A percentile compares a stretch with the other conserved stretches of the same genome.
Evolutionary conservation across 768 basidiomycete species (phyloP).

Genomic region (Russula compacta): DNA sequence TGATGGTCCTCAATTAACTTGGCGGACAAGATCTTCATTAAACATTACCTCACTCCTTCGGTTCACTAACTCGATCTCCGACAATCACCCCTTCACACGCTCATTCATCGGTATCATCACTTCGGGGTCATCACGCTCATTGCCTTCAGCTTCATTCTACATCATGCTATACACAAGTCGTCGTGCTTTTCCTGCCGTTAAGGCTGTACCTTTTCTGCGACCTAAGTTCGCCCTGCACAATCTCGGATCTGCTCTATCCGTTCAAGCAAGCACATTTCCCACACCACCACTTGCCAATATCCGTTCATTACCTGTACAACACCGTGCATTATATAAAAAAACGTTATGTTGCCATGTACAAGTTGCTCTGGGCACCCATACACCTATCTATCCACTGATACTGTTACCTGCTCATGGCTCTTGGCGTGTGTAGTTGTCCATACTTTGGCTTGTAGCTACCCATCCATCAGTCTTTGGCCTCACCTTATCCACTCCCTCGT

Average conservation of each 20-base stretch:
- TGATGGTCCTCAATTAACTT: not conserved
- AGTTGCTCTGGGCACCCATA: constrained; percentile 3
- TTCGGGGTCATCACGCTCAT: constrained; percentile 13
- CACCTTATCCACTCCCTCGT: not conserved
- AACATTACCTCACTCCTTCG: constrained; percentile 8
- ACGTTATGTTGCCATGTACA: constrained; percentile 10
- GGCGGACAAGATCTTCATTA: not conserved
- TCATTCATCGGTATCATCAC: constrained; percentile 8
- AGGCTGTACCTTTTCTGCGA: not conserved
- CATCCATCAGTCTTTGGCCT: not conserved
- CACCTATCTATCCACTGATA: not conserved
- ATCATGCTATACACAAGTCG: constrained; percentile 4
- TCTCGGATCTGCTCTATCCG: not conserved
- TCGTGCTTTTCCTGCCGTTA: not conserved
- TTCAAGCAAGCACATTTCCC: constrained; percentile 3
- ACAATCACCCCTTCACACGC: constrained; percentile 12
- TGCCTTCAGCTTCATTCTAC: constrained; percentile 4
- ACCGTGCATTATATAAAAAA: constrained; percentile 12
- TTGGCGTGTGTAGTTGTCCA: constrained; percentile 8
- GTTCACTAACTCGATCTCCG: constrained; percentile 1
- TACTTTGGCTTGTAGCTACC: constrained; percentile 6
- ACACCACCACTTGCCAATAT: constrained; percentile 10
- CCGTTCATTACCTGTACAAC: constrained; percentile 17
- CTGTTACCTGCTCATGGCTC: not conserved
- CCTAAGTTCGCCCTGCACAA: not conserved